Conservation (phyloP, 306 rosid species). For the Medicago ruthenica region DNA sequence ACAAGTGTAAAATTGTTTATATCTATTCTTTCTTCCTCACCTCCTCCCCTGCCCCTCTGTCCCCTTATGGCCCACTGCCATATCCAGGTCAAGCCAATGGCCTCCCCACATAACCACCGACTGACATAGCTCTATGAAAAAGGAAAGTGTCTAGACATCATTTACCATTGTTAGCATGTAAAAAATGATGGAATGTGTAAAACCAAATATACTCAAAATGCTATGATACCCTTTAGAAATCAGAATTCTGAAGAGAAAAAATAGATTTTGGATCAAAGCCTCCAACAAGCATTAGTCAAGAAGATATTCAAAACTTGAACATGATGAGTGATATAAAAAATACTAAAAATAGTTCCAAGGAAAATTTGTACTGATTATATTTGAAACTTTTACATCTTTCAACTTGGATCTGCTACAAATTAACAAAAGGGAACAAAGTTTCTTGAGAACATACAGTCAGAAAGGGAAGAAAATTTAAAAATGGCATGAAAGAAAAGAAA, state of each 20-base stretch:
- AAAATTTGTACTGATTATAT: background rate
- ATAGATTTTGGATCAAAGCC: conserved; percentile 1
- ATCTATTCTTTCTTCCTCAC: background rate
- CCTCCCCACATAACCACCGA: background rate
- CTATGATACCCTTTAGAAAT: background rate
- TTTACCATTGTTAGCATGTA: background rate
- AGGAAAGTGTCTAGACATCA: background rate
- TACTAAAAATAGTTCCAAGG: background rate
- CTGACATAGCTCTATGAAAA: background rate
- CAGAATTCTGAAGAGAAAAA: background rate
- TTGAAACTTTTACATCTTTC: background rate
- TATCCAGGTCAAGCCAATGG: background rate
- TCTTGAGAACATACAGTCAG: background rate
- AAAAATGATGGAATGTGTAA: background rate
- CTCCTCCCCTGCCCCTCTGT: background rate
- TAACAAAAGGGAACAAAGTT: background rate
- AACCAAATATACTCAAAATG: background rate
- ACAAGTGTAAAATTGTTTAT: background rate
- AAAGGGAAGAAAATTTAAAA: background rate
- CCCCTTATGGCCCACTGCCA: background rate
- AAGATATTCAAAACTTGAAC: conserved; percentile 11
- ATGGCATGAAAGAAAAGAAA: background rate
- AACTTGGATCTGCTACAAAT: background rate
- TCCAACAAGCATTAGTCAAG: background rate
- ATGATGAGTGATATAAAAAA: background rate